Conservation (phyloP, 164 flowering plant species). For the Vitis rupestris region DNA sequence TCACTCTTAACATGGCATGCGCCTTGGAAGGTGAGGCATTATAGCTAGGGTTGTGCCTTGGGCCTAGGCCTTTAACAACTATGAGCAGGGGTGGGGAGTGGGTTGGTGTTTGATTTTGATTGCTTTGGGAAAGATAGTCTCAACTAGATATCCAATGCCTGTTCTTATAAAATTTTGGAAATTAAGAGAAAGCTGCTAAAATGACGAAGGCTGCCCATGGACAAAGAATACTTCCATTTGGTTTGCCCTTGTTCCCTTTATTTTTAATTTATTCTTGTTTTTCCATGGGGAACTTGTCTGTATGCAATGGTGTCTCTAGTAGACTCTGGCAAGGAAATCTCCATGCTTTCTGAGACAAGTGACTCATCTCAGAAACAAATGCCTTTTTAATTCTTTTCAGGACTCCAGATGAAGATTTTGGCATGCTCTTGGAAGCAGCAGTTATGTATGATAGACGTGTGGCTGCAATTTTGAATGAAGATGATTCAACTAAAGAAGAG, state of each 20-base stretch:
- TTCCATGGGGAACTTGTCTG: neutral
- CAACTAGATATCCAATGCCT: too few relatives aligned
- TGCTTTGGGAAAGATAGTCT: too few relatives aligned
- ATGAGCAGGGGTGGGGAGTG: too few relatives aligned
- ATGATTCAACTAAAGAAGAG: constrained; percentile 60
- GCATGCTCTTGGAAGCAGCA: constrained; percentile 89
- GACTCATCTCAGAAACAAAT: neutral
- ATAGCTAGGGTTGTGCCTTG: too few relatives aligned
- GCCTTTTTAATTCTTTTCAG: constrained; percentile 34
- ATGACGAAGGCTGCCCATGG: neutral
- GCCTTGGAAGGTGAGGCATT: too few relatives aligned
- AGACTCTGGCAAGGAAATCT: neutral
- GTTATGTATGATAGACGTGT: constrained; percentile 96
- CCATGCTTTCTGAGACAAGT: neutral
- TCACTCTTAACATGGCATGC: too few relatives aligned
- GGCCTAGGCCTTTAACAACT: too few relatives aligned
- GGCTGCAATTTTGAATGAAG: constrained; percentile 77
- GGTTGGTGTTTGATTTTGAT: too few relatives aligned
- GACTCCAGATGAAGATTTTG: constrained; percentile 97
- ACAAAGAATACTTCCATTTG: neutral
- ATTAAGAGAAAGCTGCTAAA: neutral
- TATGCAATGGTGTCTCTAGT: neutral
- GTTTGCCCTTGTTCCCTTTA: neutral
- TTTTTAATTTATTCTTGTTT: neutral
- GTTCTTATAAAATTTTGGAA: too few relatives aligned